Base-by-base conservation (phyloP, 2,329 filamentous ascomycete genomes). In the Orbilia ellipsospora region DNA sequence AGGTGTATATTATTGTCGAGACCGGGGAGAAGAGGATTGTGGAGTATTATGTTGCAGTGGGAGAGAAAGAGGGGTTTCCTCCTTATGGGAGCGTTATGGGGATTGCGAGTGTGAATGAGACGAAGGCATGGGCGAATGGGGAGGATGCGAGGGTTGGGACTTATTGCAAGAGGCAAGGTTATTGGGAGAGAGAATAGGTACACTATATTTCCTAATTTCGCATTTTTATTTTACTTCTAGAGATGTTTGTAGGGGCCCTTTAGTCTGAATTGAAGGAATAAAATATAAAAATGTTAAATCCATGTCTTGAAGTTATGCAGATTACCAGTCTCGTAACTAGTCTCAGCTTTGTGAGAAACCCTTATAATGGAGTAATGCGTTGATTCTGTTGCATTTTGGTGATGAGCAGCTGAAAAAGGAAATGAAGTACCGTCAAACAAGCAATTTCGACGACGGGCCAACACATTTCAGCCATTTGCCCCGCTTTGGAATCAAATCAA, bases 1-100 rank as follows among this genome's bases (percentile, higher is more conserved):
- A 75, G n/a, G 54, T 75, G 28, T 75, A 69, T 44, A 69, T 75
- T 10, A 52, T 75, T 16, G 72, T 75, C 8, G 64, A 75, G 23
- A 31, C 12, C 4, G 26, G 31, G 10, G 72, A 75, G 52, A 75
- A 65, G 72, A 59, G 72, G 20, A 50, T 75, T 40, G 50, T 54
- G n/a, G 72, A 75, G 42, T 69, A 55, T 54, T 75, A 61, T 75
- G 64, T 75, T 42, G 44, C 72, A 2, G 64, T 75, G 12, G 72
- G 72, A 13, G 45, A 42, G 64, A 48, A 20, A 16, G 64, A 69
- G n/a, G 64, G 36, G 45, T 57, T 67, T 16, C 59, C 57, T 18
- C 23, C 50, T 1, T 48, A 45, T 55, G 64, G 50, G 4, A 59
- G 42, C n/a, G 40, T 45, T n/a, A 40, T 48, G n/a, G 72, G 64